Base-by-base conservation (phyloP, 139 green algal species). In the Diplosphaera chodatii region DNA sequence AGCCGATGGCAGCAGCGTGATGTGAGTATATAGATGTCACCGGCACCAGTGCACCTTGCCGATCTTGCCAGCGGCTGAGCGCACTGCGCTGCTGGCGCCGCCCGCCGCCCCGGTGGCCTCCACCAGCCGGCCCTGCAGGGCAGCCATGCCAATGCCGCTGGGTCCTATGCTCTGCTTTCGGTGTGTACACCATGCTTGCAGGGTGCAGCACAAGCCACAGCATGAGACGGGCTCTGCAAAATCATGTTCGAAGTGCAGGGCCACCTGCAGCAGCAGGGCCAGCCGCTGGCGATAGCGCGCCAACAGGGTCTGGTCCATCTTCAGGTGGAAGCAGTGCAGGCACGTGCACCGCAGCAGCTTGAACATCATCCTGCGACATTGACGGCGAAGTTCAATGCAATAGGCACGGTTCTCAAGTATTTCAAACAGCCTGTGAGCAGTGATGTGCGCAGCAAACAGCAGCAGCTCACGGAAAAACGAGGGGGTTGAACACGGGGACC, bases 401-500 rank as follows among this genome's bases (percentile, higher is more conserved):
- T 15, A 28, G 4, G 25, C 56, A 28, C 25, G 56, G 56, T 28
- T 13, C 8, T 64, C 56, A 29, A 32, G 56, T 32, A 15, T 64
- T 28, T 29, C n/a, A n/a, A n/a, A n/a, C n/a, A n/a, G n/a, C n/a
- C n/a, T n/a, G n/a, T 15, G 5, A 23, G n/a, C 27, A 67, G 18
- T 30, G 16, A 67, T 5, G 28, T 23, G 63, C n/a, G 5, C 5
- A 59, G 6, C 34, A 59, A 59, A 18, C 32, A 70, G 28, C n/a
- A n/a, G n/a, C n/a, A n/a, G 3, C 85, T 76, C 67, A 96, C 91
- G 78, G 78, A 73, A 98, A 97, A 0, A 97, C 80, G 25, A 98
- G 74, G 0, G 95, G 94, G 76, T 99, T 97, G 87, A 98, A 99
- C n/a, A 98, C 88, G 0, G 93, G 92, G 40, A 98, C 86, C 2